Percentiles rank a stretch among this genome's conserved stretches.
These are phyloP conservation scores for Vanderwaltozyma tropicalis DNA, from an alignment of 805 yeast species.

Conservation along the genomic window DNA sequence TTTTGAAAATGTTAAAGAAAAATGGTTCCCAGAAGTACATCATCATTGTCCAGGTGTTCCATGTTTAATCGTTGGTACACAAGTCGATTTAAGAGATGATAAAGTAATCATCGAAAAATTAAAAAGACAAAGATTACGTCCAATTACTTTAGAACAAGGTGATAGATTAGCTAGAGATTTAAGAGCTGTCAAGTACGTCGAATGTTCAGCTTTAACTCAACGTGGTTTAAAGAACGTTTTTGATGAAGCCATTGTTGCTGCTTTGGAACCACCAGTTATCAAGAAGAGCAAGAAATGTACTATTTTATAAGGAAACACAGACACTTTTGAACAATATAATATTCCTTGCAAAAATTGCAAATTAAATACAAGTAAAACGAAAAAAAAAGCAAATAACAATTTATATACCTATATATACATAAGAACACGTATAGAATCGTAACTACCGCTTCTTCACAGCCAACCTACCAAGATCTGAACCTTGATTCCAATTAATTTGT, in stretches of 20 bases:
- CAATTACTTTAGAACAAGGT: slow-evolving; percentile 73
- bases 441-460: too few species aligned
- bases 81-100: slow-evolving; percentile 88
- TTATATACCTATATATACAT: too few species aligned
- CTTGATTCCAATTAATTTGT: too few species aligned
- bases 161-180: slow-evolving; percentile 87
- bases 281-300: slow-evolving; percentile 71
- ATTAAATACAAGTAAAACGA: too few species aligned
- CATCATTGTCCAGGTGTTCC: slow-evolving; percentile 98
- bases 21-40: slow-evolving; percentile 98
- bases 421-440: too few species aligned
- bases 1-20: slow-evolving; percentile 93
- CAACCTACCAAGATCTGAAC: too few species aligned
- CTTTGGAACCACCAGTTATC: slow-evolving; percentile 90
- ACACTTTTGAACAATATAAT: too few species aligned
- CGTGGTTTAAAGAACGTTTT: slow-evolving; percentile 95
- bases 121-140: slow-evolving; percentile 68
- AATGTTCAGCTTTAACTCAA: slow-evolving; percentile 95
- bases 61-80: slow-evolving; percentile 93
- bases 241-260: slow-evolving; percentile 97
- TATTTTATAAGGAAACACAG: slow-evolving; percentile 42
- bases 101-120: slow-evolving; percentile 82
- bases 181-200: slow-evolving; percentile 93
- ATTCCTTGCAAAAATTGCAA: too few species aligned
- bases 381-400: too few species aligned